Evolutionary conservation across 148 eudicot species (phyloP).

Genomic region (Diospyros kaki): DNA sequence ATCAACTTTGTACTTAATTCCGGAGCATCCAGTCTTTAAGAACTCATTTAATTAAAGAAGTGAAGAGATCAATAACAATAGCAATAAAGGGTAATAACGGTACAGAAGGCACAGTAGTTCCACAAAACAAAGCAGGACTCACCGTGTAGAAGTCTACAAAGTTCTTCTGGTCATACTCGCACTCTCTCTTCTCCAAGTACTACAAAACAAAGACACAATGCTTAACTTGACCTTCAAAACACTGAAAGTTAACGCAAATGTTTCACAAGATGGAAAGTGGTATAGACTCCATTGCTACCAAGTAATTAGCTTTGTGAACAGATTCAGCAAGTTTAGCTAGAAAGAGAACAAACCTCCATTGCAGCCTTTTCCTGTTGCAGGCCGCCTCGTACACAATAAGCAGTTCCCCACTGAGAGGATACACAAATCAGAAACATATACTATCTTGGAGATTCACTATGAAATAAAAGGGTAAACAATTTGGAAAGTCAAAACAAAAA

Average conservation of each 20-base stretch:
- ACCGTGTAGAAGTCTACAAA: conserved; percentile 75
- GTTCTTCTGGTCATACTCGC: conserved; percentile 81
- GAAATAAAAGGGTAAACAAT: neutral
- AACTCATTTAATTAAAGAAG: neutral
- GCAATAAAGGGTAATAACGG: neutral
- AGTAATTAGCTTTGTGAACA: neutral
- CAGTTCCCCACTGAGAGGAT: conserved; percentile 84
- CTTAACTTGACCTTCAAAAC: neutral
- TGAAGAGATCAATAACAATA: neutral
- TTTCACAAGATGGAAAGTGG: neutral
- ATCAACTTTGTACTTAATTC: no score
- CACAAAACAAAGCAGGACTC: conserved; percentile 4
- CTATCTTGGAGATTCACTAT: neutral
- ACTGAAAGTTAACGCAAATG: neutral
- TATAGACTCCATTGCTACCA: neutral
- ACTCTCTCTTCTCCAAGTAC: conserved; percentile 88
- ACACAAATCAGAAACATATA: neutral
- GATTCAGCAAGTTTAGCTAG: neutral
- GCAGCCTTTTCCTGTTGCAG: conserved; percentile 66
- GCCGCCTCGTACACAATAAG: conserved; percentile 84
- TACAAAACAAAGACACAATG: conserved; percentile 25
- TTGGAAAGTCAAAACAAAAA: neutral
- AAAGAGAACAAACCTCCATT: conserved; percentile 51
- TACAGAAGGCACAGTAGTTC: neutral
- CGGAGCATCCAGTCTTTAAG: no score